These are phyloP conservation scores for Phaeosphaeriaceae sp. DNA, from an alignment of 2,329 filamentous ascomycete species.

Conservation along the genomic window DNA sequence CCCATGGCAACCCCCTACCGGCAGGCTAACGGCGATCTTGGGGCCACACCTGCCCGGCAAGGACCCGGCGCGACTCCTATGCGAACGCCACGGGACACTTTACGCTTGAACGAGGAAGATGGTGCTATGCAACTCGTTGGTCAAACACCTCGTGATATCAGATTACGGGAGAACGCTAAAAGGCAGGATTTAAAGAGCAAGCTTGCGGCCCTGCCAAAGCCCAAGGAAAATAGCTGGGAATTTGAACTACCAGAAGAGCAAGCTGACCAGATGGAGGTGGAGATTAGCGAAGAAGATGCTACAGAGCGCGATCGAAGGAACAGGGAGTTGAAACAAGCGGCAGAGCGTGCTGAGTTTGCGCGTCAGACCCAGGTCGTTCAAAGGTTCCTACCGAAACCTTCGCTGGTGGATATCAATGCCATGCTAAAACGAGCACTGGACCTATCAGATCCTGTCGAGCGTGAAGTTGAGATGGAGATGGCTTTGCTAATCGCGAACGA, in stretches of 20 bases:
- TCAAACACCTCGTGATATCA: slow-evolving; percentile 78
- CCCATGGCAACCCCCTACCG: slow-evolving; percentile 90
- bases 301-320: slow-evolving; percentile 79
- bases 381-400: slow-evolving; percentile 77
- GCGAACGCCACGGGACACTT: slow-evolving; percentile 85
- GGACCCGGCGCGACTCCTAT: slow-evolving; percentile 81
- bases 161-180: slow-evolving; percentile 70
- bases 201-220: slow-evolving; percentile 85
- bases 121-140: slow-evolving; percentile 68
- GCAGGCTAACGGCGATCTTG: slow-evolving; percentile 64
- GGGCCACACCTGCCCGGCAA: slow-evolving; percentile 67
- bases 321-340: slow-evolving; percentile 65
- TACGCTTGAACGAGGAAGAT: slow-evolving; percentile 78
- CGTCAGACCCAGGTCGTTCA: slow-evolving; percentile 93
- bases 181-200: slow-evolving; percentile 72
- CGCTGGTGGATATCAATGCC: slow-evolving; percentile 71
- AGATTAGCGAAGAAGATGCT: slow-evolving; percentile 68
- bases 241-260: slow-evolving; percentile 88
- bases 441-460: slow-evolving; percentile 68
- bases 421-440: slow-evolving; percentile 69
- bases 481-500: slow-evolving; percentile 83
- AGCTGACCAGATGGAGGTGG: slow-evolving; percentile 62
- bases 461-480: slow-evolving; percentile 76
- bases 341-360: slow-evolving; percentile 73
- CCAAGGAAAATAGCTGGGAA: slow-evolving; percentile 93